These are phyloP conservation scores for Pseudozyma hubeiensis DNA, from an alignment of 1,284 basidiomycete genomes.

Conservation along the genomic window DNA sequence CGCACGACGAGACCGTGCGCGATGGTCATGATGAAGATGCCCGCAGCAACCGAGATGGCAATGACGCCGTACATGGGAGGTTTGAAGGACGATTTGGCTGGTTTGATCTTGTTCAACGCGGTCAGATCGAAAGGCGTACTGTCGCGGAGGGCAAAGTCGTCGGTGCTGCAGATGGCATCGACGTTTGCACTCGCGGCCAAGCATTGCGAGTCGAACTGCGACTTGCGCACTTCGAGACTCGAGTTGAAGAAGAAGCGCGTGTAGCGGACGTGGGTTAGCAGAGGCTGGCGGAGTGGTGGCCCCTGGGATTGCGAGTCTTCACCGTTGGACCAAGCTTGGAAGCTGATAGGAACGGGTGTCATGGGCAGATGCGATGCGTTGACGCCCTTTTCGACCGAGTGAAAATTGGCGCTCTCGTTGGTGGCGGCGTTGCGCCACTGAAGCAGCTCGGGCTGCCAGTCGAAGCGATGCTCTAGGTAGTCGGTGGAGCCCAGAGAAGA, in stretches of 20 bases:
- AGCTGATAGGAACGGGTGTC: slow-evolving; percentile 48
- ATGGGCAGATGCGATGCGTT: slow-evolving; percentile 49
- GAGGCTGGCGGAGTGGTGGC: slow-evolving; percentile 42
- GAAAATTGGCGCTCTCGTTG: slow-evolving; percentile 45
- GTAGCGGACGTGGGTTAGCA: slow-evolving; percentile 53
- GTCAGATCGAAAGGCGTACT: slow-evolving; percentile 51
- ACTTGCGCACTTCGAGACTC: slow-evolving; percentile 45
- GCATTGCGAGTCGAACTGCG: slow-evolving; percentile 53
- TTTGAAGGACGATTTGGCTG: slow-evolving; percentile 15
- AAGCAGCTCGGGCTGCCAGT: slow-evolving; percentile 53
- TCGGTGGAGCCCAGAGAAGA: slow-evolving; percentile 37
- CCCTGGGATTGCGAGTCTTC: slow-evolving; percentile 50
- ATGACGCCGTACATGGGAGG: slow-evolving; percentile 51
- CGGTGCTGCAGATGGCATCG: slow-evolving; percentile 55
- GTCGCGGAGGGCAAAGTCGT: slow-evolving; percentile 53
- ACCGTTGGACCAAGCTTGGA: slow-evolving; percentile 58
- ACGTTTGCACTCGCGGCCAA: slow-evolving; percentile 21
- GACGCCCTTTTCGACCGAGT: slow-evolving; percentile 32
- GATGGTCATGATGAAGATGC: slow-evolving; percentile 55
- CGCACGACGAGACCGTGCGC: slow-evolving; percentile 52
- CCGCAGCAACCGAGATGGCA: slow-evolving; percentile 37
- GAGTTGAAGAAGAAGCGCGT: slow-evolving; percentile 65
- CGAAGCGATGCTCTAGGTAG: slow-evolving; percentile 58
- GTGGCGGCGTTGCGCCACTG: slow-evolving; percentile 52
- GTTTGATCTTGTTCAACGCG: slow-evolving; percentile 27